Evolutionary conservation across 331 rosid genomes (phyloP), one percentile per base, ranked within the genome.

Genomic region (Stylosanthes scabra): DNA sequence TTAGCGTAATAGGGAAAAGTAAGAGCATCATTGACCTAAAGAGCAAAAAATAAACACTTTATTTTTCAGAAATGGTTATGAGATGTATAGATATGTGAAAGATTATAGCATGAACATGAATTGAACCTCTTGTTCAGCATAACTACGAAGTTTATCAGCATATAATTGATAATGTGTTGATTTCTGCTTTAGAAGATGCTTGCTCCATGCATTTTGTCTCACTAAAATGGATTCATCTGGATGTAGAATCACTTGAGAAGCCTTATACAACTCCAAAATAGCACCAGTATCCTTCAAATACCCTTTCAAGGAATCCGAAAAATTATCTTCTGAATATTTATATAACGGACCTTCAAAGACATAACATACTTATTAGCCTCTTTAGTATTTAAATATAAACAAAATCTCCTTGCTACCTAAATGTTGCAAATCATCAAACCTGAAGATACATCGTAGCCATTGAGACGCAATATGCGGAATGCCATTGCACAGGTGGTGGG

Each of bases 401-500:
- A 62, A 34, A 42, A 74, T 50, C 3, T n/a, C 27, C 60, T 27
- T 56, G 57, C 76, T 56, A 75, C 73, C 72, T 46, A 60, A 65
- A 58, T 28, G 40, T 44, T 37, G 13, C 63, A 72, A n/a, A 42
- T 51, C 28, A 71, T 49, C 66, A 29, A 44, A 90, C 93, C 96
- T 77, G 96, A 84, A 80, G 94, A 89, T 44, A 94, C 91, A 72
- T 91, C 86, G 74, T 87, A 94, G 64, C 96, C 96, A 61, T 85
- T 75, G 31, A 87, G 68, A 11, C 92, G 89, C 68, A 91, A 70
- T 41, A 91, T 46, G 15, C 89, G 91, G 78, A 94, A 93, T 42
- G 98, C 96, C 90, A 87, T 77, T 40, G 97, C 95, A 52, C 90
- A 88, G 12, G 90, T 88, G 59, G 91, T 77, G 56, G 92, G 69